Evolutionary conservation across 2,329 filamentous ascomycete species (phyloP), one percentile per base, ranked within the genome.

Genomic region (Exophiala sp.): DNA sequence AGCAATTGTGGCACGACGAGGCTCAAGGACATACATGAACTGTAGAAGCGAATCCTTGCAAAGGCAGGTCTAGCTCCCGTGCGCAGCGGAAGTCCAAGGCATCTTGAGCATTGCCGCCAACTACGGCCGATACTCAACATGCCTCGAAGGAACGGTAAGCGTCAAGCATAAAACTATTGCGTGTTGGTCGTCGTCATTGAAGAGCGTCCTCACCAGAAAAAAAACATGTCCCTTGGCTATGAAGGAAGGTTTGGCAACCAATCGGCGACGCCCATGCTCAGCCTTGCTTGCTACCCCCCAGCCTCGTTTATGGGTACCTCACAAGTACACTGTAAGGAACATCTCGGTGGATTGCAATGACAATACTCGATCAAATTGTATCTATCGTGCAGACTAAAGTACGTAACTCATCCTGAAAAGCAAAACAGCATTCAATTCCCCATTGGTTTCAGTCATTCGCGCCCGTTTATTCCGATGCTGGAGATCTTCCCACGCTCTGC

Each of bases 71-170:
- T 65, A 44, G 59, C 47, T 45, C 64, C 46, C 43, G 66, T 63
- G 53, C 65, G 66, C 55, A 62, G 55, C 52, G 68, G 62, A 47
- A 68, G 68, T 54, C 63, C 64, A 46, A 76, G 62, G 63, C 72
- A 75, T 64, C 64, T 67, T 62, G 70, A 68, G 61, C 73, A 77
- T 64, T 71, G 64, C 70, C 71, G 74, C 23, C 65, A 63, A 24
- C 61, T 58, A 40, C 40, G 48, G 47, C 54, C 46, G 37, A 41
- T 50, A 50, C 61, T 61, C 44, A 67, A 61, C 72, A 74, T 74
- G 52, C 57, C 64, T 61, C 45, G 52, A 39, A 49, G 48, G 34
- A 24, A 23, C 11, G 3, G 16, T 13, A 24, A 3, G 3, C 7
- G 29, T 9, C 29, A 32, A 32, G 11, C 29, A 32, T 7, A 32